phyloP scores from a whole-genome alignment of 1,139 yeast genomes.

The Suhomyces kunorum region DNA sequence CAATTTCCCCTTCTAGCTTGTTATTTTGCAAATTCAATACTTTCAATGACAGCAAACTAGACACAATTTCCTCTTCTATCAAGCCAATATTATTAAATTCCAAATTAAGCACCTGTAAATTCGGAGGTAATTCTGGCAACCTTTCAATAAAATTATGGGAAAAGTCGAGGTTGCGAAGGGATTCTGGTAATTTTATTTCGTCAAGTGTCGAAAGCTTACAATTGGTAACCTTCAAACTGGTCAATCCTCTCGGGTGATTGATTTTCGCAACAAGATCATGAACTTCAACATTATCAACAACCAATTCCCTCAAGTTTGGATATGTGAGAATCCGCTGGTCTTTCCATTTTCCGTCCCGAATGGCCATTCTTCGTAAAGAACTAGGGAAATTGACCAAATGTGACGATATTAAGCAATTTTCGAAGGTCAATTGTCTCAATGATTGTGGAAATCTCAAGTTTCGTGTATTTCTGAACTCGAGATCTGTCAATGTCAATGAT shows the following conservation, averaged over 20 bases:
- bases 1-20: conserved; percentile 4
- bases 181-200: conserved; percentile 7
- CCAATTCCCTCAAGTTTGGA: conserved; percentile 13
- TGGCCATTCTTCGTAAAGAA: conserved; percentile 11
- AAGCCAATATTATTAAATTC: conserved; percentile 5
- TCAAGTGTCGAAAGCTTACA: conserved; percentile 11
- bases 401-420: conserved; percentile 17
- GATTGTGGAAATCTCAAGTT: conserved; percentile 15
- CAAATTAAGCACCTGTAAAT: conserved; percentile 7
- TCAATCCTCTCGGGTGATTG: conserved; percentile 9
- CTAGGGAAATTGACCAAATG: conserved; percentile 16
- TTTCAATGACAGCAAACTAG: conserved; percentile 1
- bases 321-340: conserved; percentile 13
- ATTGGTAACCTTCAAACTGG: conserved; percentile 10
- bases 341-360: conserved; percentile 17
- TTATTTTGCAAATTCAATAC: conserved; percentile 10
- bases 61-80: not conserved
- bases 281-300: conserved; percentile 13
- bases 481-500: conserved; percentile 14
- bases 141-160: conserved; percentile 8
- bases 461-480: conserved; percentile 14
- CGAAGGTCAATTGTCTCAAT: conserved; percentile 13
- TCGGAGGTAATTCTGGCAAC: not conserved
- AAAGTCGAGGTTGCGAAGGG: conserved; percentile 11
- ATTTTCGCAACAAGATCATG: conserved; percentile 12